Evolutionary conservation across 2,329 filamentous ascomycete genomes (phyloP), one percentile per base, ranked within the genome.

Genomic region (Aspergillus quadricinctus): DNA sequence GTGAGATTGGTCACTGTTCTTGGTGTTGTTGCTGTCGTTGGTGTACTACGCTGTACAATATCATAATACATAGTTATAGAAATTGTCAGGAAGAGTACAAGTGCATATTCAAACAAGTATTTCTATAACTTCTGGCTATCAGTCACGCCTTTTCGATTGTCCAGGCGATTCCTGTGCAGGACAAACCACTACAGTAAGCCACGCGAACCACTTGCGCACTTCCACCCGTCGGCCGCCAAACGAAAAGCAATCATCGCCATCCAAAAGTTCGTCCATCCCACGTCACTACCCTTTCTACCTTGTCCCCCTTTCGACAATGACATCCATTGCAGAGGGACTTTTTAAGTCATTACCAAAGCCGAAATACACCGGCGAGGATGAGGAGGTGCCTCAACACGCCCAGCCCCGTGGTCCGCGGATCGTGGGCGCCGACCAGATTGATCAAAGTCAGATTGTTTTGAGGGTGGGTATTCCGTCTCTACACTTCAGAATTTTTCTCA

Each of bases 331-430:
- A 63, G 81, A 85, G 57, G 89, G 90, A 56, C 82, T 97, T 46
- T 86, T 90, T 61, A 85, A 86, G 70, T 87, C 89, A 56, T 81
- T 97, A 46, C 93, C 93, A 3, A 92, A 92, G 72, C 92, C 93
- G 17, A 93, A 90, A 76, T 96, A 97, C 71, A 90, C 88, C 4
- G 92, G 90, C 64, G 90, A 96, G 71, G 87, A 95, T 71, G 92
- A 97, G 72, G 89, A 95, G 68, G 77, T 88, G 35, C 87, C 88
- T 25, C 76, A 80, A 29, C 85, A 88, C 69, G 81, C 88, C 49
- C 86, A 89, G 69, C 86, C 90, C 66, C 86, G 87, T 72, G 91
- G 92, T 58, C 89, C 91, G 41, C 86, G 92, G 72, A 88, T 97
- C 61, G 82, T 97, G 56, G 88, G 87, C 66, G 84, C 88, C 52